These are phyloP conservation scores for Gnetum montanum DNA, from an alignment of 75 land plant species.

Conservation along the genomic window DNA sequence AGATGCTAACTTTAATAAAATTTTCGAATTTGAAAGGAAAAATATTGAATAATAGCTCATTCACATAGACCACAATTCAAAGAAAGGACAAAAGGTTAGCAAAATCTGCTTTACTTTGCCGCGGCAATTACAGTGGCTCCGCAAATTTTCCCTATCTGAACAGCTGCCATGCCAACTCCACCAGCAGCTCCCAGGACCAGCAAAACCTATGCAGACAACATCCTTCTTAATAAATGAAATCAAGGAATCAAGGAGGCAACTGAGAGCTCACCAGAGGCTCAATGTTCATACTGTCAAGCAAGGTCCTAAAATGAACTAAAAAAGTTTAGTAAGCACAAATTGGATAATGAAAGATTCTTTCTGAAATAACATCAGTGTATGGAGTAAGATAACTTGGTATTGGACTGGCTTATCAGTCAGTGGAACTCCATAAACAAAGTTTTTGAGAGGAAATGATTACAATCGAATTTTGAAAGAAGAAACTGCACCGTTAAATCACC, in stretches of 20 bases:
- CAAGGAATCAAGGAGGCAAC: too few species aligned
- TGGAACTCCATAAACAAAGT: not conserved
- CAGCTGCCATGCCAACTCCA: constrained; percentile 93
- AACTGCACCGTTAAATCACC: too few species aligned
- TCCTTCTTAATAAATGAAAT: too few species aligned
- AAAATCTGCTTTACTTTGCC: constrained; percentile 71
- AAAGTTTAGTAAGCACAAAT: too few species aligned
- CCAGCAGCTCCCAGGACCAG: constrained; percentile 98
- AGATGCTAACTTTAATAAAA: not conserved
- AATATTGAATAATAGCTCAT: not conserved
- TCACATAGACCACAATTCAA: not conserved
- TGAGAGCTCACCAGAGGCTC: too few species aligned
- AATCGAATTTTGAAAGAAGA: not conserved
- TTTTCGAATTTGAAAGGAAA: not conserved
- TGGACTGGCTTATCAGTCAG: too few species aligned
- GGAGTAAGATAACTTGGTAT: too few species aligned
- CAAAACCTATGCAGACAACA: constrained; percentile 49
- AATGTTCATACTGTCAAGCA: too few species aligned
- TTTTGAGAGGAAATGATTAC: not conserved
- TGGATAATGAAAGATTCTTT: too few species aligned
- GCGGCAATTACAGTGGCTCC: constrained; percentile 92
- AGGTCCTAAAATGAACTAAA: too few species aligned
- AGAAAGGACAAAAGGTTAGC: not conserved
- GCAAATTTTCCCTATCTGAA: constrained; percentile 89
- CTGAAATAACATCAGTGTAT: too few species aligned